Conservation (phyloP, 306 rosid species). For the Fagus sylvatica region DNA sequence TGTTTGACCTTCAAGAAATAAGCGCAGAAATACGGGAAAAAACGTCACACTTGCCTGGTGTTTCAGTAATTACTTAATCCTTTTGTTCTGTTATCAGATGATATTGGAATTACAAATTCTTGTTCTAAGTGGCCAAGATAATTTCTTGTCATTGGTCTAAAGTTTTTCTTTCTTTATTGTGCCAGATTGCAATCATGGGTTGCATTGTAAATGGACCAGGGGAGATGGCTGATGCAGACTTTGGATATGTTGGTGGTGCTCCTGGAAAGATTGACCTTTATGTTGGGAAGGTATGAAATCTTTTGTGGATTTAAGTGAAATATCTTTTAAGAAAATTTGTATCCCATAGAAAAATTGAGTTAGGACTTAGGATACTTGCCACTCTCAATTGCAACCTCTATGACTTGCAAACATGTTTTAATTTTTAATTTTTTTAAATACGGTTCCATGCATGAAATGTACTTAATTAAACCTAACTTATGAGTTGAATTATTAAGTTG, state of each 20-base stretch:
- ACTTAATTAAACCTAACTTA: background rate
- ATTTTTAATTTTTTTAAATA: background rate
- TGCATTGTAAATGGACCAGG: slow-evolving; percentile 99
- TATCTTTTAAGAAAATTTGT: background rate
- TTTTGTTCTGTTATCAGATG: background rate
- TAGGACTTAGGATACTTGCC: no score
- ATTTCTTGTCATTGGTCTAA: background rate
- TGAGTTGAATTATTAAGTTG: background rate
- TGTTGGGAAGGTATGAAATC: slow-evolving; percentile 78
- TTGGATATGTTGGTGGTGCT: slow-evolving; percentile 95
- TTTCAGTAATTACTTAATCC: slow-evolving; percentile 58
- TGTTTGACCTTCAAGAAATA: slow-evolving; percentile 96
- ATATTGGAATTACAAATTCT: slow-evolving; percentile 6
- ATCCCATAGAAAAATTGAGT: background rate
- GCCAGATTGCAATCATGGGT: slow-evolving; percentile 98
- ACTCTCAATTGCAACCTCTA: background rate
- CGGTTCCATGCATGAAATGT: background rate
- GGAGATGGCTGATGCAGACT: slow-evolving; percentile 99
- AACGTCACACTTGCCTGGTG: slow-evolving; percentile 95
- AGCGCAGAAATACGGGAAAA: slow-evolving; percentile 93
- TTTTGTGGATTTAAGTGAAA: background rate
- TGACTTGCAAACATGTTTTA: background rate
- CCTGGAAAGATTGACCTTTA: slow-evolving; percentile 99
- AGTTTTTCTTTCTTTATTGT: slow-evolving; percentile 5
- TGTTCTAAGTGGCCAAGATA: background rate